Evolutionary conservation across 2,329 filamentous ascomycete species (phyloP), one percentile per base, ranked within the genome.

Genomic region (Monosporascus sp.): DNA sequence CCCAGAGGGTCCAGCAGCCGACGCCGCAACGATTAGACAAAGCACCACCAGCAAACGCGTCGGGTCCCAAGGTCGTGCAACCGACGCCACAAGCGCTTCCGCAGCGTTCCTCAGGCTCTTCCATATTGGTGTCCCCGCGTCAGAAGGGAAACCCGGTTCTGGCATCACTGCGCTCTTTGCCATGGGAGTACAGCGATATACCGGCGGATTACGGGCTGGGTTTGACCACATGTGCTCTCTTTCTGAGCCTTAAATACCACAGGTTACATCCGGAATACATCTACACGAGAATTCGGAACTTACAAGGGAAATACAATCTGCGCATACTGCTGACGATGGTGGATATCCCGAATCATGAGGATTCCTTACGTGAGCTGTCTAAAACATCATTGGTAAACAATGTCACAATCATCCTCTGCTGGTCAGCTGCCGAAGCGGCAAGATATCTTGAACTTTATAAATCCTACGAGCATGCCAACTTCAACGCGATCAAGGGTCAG

Each of bases 171-270:
- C 86, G 87, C 55, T 85, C 88, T 1, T 79, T 95, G 54, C 83
- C 91, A 0, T 99, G 94, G 94, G 94, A 99, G 71, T 97, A 96
- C 70, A 92, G 90, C 56, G 93, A 97, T 65, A 96, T 96, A n/a
- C 87, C 88, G 1, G 90, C 93, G 35, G 94, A 99, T 72, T 99
- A 95, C 69, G 87, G 93, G 8, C 77, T 97, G 24, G 93, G 94
- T 0, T 68, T 82, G 43, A 96, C 91, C 0, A 96, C 92, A 6
- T 96, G 93, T 65, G 92, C 90, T 1, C 79, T 99, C 5, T 99
- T 97, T 67, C 76, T 99, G 43, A 95, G 90, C 47, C 81, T 99
- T 51, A 99, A 97, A 71, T 99, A 99, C 71, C 94, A 99, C 71
- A 90, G 93, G 27, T 80, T 99, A 50, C 94, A 99, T 67, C 94